Conservation (phyloP, 257 asterid genomes). For the Petunia secreta region DNA sequence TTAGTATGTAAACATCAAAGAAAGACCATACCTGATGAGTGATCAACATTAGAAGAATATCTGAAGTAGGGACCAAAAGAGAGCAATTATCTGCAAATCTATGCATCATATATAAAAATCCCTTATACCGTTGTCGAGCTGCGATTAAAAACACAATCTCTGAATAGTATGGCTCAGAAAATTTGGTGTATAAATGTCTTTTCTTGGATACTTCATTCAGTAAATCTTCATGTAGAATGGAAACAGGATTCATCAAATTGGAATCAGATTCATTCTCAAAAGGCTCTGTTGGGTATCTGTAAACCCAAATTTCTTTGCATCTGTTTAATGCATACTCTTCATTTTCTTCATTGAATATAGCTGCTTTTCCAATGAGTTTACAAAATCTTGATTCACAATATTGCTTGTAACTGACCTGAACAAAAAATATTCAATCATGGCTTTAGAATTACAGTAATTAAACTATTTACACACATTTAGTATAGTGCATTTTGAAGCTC, state of each 20-base stretch:
- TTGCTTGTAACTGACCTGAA: constrained; percentile 65
- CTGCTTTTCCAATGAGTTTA: constrained; percentile 69
- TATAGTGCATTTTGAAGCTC: background rate
- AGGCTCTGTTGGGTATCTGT: constrained; percentile 65
- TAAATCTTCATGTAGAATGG: constrained; percentile 45
- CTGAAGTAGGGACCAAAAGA: constrained; percentile 74
- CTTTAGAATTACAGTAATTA: background rate
- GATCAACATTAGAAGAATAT: constrained; percentile 79
- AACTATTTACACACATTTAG: background rate
- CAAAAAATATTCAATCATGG: background rate
- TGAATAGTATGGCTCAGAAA: constrained; percentile 65
- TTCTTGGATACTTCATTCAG: constrained; percentile 59
- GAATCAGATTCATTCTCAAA: constrained; percentile 65
- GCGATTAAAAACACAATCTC: constrained; percentile 84
- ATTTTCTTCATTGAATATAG: constrained; percentile 77
- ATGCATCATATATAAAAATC: constrained; percentile 62
- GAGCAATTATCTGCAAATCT: constrained; percentile 59
- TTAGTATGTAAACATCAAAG: background rate
- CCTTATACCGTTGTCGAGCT: constrained; percentile 76
- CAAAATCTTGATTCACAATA: constrained; percentile 84
- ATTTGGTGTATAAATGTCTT: constrained; percentile 45
- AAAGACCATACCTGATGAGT: constrained; percentile 68
- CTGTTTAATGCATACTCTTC: constrained; percentile 81
- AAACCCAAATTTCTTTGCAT: constrained; percentile 77
- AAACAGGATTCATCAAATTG: constrained; percentile 21